Percentiles rank a stretch among this genome's conserved stretches.
phyloP scores from a whole-genome alignment of 75 land plant genomes.

The Chamaecyparis obtusa region DNA sequence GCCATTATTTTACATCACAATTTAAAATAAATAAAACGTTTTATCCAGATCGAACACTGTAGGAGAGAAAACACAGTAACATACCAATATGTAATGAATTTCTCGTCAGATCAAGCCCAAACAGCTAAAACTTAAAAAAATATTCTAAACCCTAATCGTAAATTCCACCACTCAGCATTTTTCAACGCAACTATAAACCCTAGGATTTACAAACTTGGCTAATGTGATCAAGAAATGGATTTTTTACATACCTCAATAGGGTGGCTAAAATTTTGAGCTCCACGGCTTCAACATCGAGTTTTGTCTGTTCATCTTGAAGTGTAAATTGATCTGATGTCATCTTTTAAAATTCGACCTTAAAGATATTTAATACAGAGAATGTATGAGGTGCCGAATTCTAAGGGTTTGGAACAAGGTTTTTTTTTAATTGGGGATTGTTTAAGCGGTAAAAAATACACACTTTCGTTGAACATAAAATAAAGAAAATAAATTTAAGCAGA shows the following conservation, averaged over 20 bases:
- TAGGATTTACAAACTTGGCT: background rate
- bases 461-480: no score
- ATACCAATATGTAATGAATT: background rate
- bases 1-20: background rate
- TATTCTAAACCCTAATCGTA: background rate
- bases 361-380: background rate
- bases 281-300: background rate
- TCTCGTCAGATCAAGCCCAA: background rate
- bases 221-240: background rate
- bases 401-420: background rate
- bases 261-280: background rate
- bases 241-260: background rate
- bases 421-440: no score
- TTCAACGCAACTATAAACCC: background rate
- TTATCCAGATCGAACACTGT: background rate
- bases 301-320: background rate
- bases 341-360: no score
- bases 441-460: no score
- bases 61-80: background rate
- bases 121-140: background rate
- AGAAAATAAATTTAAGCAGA: no score
- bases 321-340: background rate
- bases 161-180: background rate
- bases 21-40: background rate
- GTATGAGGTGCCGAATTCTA: background rate